Conservation (phyloP, 371 early-diverging fungal species). For the Circinella minor region DNA sequence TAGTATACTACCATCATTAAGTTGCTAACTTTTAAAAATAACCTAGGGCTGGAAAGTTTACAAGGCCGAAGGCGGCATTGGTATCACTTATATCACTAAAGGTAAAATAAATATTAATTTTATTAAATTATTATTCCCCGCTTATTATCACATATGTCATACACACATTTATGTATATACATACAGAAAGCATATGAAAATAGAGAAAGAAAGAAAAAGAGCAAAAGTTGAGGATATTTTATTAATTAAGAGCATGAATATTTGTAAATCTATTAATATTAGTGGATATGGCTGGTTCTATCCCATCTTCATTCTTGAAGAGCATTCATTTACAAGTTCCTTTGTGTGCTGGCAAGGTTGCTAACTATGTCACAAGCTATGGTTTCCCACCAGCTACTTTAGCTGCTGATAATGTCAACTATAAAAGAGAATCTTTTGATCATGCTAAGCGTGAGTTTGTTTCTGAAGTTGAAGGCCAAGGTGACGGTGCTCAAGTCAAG, state of each 20-base stretch:
- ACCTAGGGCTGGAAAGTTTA: conserved; percentile 44
- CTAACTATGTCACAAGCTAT: conserved; percentile 35
- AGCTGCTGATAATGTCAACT: conserved; percentile 21
- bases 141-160: no score
- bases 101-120: conserved; percentile 3
- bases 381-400: conserved; percentile 38
- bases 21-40: no score
- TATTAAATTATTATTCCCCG: no score
- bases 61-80: conserved; percentile 36
- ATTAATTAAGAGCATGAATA: not conserved
- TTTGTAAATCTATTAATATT: not conserved
- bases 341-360: conserved; percentile 49
- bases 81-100: conserved; percentile 49
- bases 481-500: conserved; percentile 5
- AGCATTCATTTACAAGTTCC: conserved; percentile 46
- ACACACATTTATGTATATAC: no score
- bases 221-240: no score
- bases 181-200: no score
- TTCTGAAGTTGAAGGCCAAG: conserved; percentile 29
- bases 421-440: conserved; percentile 39
- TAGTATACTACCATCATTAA: no score
- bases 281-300: conserved; percentile 45
- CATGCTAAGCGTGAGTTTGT: conserved; percentile 28
- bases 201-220: no score
- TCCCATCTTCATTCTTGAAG: conserved; percentile 47